Evolutionary conservation across 805 yeast genomes (phyloP).

Genomic region (Debaryomyces maramus): DNA sequence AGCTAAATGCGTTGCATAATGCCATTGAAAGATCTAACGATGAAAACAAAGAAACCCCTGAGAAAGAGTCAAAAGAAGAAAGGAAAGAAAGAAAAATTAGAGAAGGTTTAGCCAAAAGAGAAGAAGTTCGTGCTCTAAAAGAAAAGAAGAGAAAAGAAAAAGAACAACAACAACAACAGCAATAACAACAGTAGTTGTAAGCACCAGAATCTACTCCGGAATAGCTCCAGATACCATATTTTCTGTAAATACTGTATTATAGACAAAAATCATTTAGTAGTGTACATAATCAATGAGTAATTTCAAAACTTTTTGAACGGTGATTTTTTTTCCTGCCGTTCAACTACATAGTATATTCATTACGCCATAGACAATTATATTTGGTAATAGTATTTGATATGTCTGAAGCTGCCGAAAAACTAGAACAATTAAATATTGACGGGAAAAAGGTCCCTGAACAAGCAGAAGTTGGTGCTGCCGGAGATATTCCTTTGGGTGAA

Average conservation of each 20-base stretch:
- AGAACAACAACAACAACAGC: slow-evolving; percentile 5
- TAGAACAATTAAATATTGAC: slow-evolving; percentile 23
- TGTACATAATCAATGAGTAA: not conserved
- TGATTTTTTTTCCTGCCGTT: too few species aligned
- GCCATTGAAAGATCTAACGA: slow-evolving; percentile 31
- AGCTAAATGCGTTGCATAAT: slow-evolving; percentile 49
- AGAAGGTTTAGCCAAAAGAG: slow-evolving; percentile 49
- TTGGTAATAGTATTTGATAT: slow-evolving; percentile 6
- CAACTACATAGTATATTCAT: too few species aligned
- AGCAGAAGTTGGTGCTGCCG: slow-evolving; percentile 18
- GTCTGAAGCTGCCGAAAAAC: slow-evolving; percentile 28
- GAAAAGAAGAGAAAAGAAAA: slow-evolving; percentile 13
- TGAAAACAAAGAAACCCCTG: too few species aligned
- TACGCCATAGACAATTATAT: too few species aligned
- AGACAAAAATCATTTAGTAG: not conserved
- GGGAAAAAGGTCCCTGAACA: slow-evolving; percentile 10
- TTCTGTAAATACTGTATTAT: not conserved
- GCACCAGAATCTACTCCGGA: not conserved
- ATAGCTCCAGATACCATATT: not conserved
- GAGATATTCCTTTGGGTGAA: slow-evolving; percentile 47
- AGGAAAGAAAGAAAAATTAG: slow-evolving; percentile 51
- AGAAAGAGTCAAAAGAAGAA: slow-evolving; percentile 48
- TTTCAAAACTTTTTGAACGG: not conserved
- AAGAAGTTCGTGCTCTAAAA: slow-evolving; percentile 31
- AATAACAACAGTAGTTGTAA: not conserved